Base-by-base conservation (phyloP, 768 basidiomycete species). In the Cubamyces lactineus region DNA sequence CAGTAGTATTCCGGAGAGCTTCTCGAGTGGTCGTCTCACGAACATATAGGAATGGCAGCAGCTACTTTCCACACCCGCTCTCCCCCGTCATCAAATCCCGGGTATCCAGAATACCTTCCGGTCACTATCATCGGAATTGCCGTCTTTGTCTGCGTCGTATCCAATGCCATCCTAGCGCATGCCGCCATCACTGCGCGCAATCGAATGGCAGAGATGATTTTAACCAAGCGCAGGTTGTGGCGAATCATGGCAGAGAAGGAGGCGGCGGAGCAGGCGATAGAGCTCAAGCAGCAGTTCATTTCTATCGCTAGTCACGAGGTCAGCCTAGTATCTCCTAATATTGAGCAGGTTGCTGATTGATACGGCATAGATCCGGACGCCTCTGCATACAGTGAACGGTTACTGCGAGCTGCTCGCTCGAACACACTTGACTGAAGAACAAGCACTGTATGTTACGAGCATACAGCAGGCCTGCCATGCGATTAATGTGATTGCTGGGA, bases 201-300 rank as follows among this genome's bases (percentile, higher is more conserved):
- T 45, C 64, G 66, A 17, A 71, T 72, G 70, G 71, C 70, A 39
- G 71, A 72, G 57, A 66, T 70, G 46, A 70, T 71, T 39, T 56
- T 71, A 24, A 72, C 71, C 19, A 71, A 68, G 56, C 59, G 71
- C 1, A 57, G 70, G 9, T 48, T 71, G 5, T 71, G 70, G 71
- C 66, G 71, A 2, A 71, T 71, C 54, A 72, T 72, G 71, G 71
- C 71, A 5, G 71, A 72, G 62, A 72, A 72, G 59, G 70, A 72
- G 50, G 71, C 71, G 0, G 71, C 71, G 2, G 71, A 72, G 53
- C 71, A 70, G 65, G 70, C 71, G 38, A 70, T 67, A 28, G 71
- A 69, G 56, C 67, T 72, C 21, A 72, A 71, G 62, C 70, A 71
- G 59, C 71, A 72, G 46, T 72, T 72, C 59, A 72, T 72, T 43